Percentiles rank a stretch among this genome's conserved stretches.
Conservation (phyloP, 2,329 filamentous ascomycete genomes). For the Alternaria arborescens region DNA sequence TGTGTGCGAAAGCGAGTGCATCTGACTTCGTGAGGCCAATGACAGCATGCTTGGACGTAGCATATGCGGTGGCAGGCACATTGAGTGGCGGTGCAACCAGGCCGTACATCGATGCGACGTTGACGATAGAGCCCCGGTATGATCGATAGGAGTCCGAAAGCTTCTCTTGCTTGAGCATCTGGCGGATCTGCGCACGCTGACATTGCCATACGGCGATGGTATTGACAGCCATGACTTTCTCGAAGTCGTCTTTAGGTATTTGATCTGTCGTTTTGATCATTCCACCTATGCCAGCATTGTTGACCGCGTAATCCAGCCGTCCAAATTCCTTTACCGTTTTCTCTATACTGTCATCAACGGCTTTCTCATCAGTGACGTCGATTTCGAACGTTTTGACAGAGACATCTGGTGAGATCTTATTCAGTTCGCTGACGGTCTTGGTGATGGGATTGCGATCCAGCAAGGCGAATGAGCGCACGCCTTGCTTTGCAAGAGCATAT, state of each 20-base stretch:
- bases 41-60: slow-evolving; percentile 63
- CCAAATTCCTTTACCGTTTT: slow-evolving; percentile 58
- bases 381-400: slow-evolving; percentile 54
- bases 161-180: slow-evolving; percentile 62
- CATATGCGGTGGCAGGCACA: slow-evolving; percentile 58
- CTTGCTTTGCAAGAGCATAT: slow-evolving; percentile 59
- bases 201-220: slow-evolving; percentile 67
- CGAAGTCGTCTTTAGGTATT: slow-evolving; percentile 58
- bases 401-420: slow-evolving; percentile 51
- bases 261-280: slow-evolving; percentile 56
- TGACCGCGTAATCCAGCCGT: slow-evolving; percentile 64
- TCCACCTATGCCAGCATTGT: slow-evolving; percentile 64
- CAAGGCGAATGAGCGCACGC: slow-evolving; percentile 58
- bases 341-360: slow-evolving; percentile 57
- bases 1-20: slow-evolving; percentile 60
- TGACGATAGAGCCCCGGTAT: slow-evolving; percentile 63
- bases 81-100: slow-evolving; percentile 51
- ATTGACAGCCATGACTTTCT: slow-evolving; percentile 62
- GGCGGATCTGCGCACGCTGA: slow-evolving; percentile 61
- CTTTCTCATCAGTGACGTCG: slow-evolving; percentile 57
- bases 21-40: slow-evolving; percentile 64
- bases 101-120: slow-evolving; percentile 63
- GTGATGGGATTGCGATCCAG: slow-evolving; percentile 56
- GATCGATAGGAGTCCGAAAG: slow-evolving; percentile 34
- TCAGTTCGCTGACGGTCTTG: slow-evolving; percentile 47